A percentile compares a stretch with the other conserved stretches of the same genome.
Conservation (phyloP, 2,329 filamentous ascomycete species). For the Aspergillus udagawae region DNA sequence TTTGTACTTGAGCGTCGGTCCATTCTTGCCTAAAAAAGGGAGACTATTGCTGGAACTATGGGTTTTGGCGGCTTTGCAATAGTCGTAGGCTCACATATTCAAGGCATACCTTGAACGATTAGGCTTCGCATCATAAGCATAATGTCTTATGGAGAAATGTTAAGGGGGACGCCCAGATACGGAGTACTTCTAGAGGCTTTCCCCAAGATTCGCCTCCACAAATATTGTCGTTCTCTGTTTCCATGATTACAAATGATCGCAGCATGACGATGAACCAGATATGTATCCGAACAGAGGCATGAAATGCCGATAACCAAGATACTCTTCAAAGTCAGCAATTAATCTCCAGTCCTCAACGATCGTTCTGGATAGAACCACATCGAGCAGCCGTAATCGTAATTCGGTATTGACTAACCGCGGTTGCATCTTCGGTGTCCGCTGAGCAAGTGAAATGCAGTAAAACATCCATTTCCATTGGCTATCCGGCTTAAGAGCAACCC, state of each 20-base stretch:
- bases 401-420: not conserved
- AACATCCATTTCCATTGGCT: not conserved
- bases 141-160: not conserved
- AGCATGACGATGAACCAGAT: not conserved
- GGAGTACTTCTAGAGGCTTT: not conserved
- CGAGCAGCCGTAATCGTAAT: not conserved
- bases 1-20: not conserved
- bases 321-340: not conserved
- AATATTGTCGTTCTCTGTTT: not conserved
- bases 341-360: not conserved
- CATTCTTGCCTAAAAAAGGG: not conserved
- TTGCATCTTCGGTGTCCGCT: not conserved
- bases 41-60: not conserved
- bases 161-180: not conserved
- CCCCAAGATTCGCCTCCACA: not conserved
- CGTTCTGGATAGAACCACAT: not conserved
- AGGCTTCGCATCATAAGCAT: not conserved
- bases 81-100: not conserved
- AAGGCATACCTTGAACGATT: not conserved
- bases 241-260: not conserved
- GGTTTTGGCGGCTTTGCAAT: not conserved
- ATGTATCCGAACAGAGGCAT: too few relatives aligned
- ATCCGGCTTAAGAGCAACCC: not conserved
- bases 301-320: not conserved
- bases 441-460: not conserved